Evolutionary conservation across 2,329 filamentous ascomycete genomes (phyloP).

Genomic region (Phoma sp.): DNA sequence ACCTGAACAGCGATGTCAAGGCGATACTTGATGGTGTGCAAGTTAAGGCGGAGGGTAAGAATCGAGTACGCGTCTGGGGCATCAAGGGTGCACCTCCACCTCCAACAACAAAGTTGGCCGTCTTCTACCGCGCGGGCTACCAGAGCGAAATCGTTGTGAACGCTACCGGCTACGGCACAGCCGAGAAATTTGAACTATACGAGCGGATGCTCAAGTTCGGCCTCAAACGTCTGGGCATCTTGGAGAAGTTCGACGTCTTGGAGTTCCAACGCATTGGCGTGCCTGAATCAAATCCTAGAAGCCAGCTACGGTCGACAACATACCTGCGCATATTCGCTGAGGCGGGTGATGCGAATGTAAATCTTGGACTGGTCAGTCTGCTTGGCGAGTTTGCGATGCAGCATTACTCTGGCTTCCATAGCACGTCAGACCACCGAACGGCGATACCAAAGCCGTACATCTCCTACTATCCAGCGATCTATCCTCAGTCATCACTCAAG

Average conservation of each 20-base stretch:
- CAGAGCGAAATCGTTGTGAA: slow-evolving; percentile 50
- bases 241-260: slow-evolving; percentile 57
- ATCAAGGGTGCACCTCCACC: slow-evolving; percentile 51
- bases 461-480: slow-evolving; percentile 43
- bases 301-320: slow-evolving; percentile 41
- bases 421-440: slow-evolving; percentile 38
- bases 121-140: slow-evolving; percentile 50
- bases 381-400: slow-evolving; percentile 40
- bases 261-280: slow-evolving; percentile 58
- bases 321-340: slow-evolving; percentile 46
- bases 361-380: slow-evolving; percentile 32
- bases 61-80: slow-evolving; percentile 51
- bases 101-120: slow-evolving; percentile 51
- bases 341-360: slow-evolving; percentile 27
- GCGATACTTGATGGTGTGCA: slow-evolving; percentile 48
- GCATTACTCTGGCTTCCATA: slow-evolving; percentile 43
- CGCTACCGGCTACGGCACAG: slow-evolving; percentile 53
- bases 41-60: slow-evolving; percentile 40
- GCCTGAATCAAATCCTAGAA: slow-evolving; percentile 35
- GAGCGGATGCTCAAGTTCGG: slow-evolving; percentile 57
- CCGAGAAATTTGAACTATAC: slow-evolving; percentile 59
- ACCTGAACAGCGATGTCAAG: slow-evolving; percentile 56
- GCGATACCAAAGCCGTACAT: slow-evolving; percentile 42
- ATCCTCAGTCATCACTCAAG: slow-evolving; percentile 35
- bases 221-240: slow-evolving; percentile 48